These are phyloP conservation scores for Metschnikowia cubensis DNA, from an alignment of 805 yeast species.

Conservation along the genomic window DNA sequence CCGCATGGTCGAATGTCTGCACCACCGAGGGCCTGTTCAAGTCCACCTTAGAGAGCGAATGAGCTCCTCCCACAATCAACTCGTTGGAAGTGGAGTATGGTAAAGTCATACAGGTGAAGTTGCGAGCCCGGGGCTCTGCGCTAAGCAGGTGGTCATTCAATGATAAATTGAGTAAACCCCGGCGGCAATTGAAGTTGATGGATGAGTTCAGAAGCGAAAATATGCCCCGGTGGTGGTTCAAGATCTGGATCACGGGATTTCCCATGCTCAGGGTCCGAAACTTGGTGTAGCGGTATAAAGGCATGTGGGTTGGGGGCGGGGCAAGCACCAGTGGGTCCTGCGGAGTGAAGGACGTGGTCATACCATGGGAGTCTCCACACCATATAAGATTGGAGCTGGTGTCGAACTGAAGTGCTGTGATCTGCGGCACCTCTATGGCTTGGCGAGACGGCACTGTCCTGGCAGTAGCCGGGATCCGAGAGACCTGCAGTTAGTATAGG, in stretches of 20 bases:
- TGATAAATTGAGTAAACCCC: conserved; percentile 27
- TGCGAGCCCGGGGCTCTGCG: conserved; percentile 14
- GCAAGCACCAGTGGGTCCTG: conserved; percentile 13
- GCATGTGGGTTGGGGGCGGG: conserved; percentile 13
- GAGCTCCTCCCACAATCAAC: conserved; percentile 26
- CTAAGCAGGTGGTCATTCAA: conserved; percentile 12
- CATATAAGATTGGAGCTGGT: conserved; percentile 72
- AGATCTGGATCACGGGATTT: conserved; percentile 25
- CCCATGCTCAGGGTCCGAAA: conserved; percentile 23
- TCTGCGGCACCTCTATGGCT: conserved; percentile 13
- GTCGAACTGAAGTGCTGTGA: conserved; percentile 52
- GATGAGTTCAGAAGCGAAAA: conserved; percentile 30
- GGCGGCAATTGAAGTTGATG: conserved; percentile 32
- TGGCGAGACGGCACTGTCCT: conserved; percentile 6
- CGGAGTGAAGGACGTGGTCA: conserved; percentile 32
- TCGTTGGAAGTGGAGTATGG: conserved; percentile 30
- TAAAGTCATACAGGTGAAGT: conserved; percentile 30
- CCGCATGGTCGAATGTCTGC: conserved; percentile 35
- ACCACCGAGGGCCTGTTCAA: conserved; percentile 26
- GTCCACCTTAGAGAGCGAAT: conserved; percentile 30
- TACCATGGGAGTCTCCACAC: conserved; percentile 72
- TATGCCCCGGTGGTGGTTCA: conserved; percentile 32
- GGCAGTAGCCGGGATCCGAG: conserved; percentile 24
- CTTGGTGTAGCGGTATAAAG: conserved; percentile 35
- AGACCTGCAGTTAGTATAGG: conserved; percentile 26